Evolutionary conservation across 768 basidiomycete genomes (phyloP).

Genomic region (Floccularia luteovirens): DNA sequence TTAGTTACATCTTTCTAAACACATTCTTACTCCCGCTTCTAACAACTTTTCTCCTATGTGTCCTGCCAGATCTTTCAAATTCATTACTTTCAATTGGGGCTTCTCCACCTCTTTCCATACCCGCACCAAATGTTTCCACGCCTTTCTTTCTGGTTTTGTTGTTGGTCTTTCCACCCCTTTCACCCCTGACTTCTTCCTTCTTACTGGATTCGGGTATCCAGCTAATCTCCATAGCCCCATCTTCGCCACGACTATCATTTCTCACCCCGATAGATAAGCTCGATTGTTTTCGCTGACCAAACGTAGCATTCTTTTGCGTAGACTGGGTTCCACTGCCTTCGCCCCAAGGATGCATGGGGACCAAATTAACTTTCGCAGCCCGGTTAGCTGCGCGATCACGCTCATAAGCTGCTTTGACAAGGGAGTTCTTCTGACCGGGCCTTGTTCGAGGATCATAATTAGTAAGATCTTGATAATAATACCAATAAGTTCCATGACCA

Average conservation of each 20-base stretch:
- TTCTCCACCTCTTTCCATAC: conserved; percentile 75
- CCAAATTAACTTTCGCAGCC: conserved; percentile 42
- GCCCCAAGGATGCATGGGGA: conserved; percentile 61
- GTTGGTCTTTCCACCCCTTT: conserved; percentile 19
- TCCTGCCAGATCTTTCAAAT: conserved; percentile 72
- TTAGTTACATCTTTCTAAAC: conserved; percentile 38
- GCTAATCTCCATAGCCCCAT: conserved; percentile 77
- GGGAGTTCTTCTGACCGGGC: conserved; percentile 40
- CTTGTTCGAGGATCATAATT: conserved; percentile 42
- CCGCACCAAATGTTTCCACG: conserved; percentile 78
- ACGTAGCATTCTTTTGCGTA: conserved; percentile 47
- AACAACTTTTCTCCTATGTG: conserved; percentile 65
- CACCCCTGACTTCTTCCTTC: conserved; percentile 21
- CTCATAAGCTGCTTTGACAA: conserved; percentile 35
- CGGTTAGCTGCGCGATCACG: conserved; percentile 35
- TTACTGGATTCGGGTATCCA: conserved; percentile 56
- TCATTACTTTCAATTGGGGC: conserved; percentile 47
- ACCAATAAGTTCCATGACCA: conserved; percentile 3
- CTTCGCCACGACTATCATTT: conserved; percentile 19
- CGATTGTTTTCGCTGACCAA: conserved; percentile 55
- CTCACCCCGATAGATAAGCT: conserved; percentile 7
- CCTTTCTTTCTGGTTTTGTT: conserved; percentile 36
- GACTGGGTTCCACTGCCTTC: conserved; percentile 16
- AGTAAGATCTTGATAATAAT: conserved; percentile 33
- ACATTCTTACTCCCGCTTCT: conserved; percentile 90